Percentiles rank a stretch among this genome's conserved stretches.
Evolutionary conservation across 257 asterid species (phyloP).

Genomic region (Coffea canephora): DNA sequence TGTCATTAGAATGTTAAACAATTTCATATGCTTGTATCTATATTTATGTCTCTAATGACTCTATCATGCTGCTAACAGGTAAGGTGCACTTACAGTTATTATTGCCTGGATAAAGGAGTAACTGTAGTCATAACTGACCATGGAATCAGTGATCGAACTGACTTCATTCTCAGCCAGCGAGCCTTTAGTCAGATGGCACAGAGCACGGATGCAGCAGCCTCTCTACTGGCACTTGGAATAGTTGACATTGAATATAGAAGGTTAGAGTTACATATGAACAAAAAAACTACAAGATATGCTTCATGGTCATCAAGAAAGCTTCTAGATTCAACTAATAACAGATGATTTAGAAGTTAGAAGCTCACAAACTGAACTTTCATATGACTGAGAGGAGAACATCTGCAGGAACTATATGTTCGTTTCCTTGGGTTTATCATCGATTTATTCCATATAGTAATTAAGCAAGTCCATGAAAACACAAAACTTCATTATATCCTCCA

Average conservation of each 20-base stretch:
- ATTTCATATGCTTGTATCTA: neutral
- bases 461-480: neutral
- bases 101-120: slow-evolving; percentile 68
- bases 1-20: too few relatives aligned
- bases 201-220: slow-evolving; percentile 54
- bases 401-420: neutral
- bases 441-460: neutral
- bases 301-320: neutral
- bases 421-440: neutral
- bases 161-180: slow-evolving; percentile 70
- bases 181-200: slow-evolving; percentile 75
- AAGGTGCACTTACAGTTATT: slow-evolving; percentile 57
- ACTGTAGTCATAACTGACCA: slow-evolving; percentile 62
- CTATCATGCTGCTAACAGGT: slow-evolving; percentile 39
- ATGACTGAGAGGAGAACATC: neutral
- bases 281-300: slow-evolving; percentile 3
- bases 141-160: slow-evolving; percentile 63
- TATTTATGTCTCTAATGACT: neutral
- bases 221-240: slow-evolving; percentile 54
- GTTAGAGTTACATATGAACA: slow-evolving; percentile 23
- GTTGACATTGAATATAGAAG: slow-evolving; percentile 63
- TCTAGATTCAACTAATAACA: too few relatives aligned
- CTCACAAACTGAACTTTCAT: neutral
- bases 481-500: neutral
- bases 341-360: neutral